Base-by-base conservation (phyloP, 2,329 filamentous ascomycete species). In the Achaetomium macrosporum region DNA sequence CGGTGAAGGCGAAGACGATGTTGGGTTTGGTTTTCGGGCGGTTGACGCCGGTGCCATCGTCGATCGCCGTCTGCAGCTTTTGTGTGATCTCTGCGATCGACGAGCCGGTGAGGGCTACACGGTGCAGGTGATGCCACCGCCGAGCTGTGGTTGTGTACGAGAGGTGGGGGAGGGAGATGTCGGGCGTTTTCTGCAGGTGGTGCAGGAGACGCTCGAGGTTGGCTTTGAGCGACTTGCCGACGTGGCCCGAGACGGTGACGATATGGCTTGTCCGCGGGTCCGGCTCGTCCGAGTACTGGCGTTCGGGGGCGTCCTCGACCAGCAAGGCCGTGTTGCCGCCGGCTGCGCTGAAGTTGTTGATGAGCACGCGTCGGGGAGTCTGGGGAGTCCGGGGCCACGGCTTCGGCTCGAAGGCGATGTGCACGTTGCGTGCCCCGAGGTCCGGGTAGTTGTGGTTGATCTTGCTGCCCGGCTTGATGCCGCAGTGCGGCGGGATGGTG, bases 341-440 rank as follows among this genome's bases (percentile, higher is more conserved):
- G 47, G 84, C 82, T 3, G 84, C 85, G 54, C 78, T 79, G 63
- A 86, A 87, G 69, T 85, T 86, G 70, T 88, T 88, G 53, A 85
- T 65, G 49, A 79, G 76, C 5, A 76, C 68, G 7, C 70, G 66
- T 16, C 74, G 35, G 7, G 45, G 45, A 11, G 30, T 25, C 31
- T 16, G 20, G 29, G 2, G n/a, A 40, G 8, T 50, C 17, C 33
- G 15, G 9, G 12, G 5, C 55, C 54, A 58, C 3, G 10, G 16
- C 5, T 25, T 51, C 2, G 49, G 46, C 17, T 54, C 39, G 30
- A 54, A 12, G 2, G 54, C 53, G 13, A 59, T 59, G 25, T 53
- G 33, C 3, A 57, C 50, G 30, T 57, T 57, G 5, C 49, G 15
- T 16, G 33, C 11, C 11, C 15, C 16, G 3, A 53, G 39, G 20